Evolutionary conservation across 1,284 basidiomycete genomes (phyloP).

Genomic region (Cutaneotrichosporon spelunceum): DNA sequence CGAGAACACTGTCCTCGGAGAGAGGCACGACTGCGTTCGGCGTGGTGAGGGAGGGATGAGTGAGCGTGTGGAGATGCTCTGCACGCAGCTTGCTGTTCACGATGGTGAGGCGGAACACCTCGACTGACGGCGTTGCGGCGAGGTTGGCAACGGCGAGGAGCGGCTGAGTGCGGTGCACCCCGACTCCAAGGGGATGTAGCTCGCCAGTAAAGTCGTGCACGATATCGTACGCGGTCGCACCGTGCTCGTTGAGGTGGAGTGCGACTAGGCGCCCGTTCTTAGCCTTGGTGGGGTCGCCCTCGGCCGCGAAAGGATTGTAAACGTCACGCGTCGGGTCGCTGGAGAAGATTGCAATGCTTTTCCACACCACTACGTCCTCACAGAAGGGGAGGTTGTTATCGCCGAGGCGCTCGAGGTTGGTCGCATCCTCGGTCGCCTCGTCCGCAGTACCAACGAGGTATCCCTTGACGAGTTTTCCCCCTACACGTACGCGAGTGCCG

Average conservation of each 20-base stretch:
- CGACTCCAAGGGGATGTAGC: constrained; percentile 16
- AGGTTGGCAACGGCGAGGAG: constrained; percentile 16
- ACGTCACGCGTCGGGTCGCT: constrained; percentile 11
- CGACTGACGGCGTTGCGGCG: constrained; percentile 7
- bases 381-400: not conserved
- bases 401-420: not conserved
- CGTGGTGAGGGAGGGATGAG: not conserved
- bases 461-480: not conserved
- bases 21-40: constrained; percentile 18
- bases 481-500: not conserved
- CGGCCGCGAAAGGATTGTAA: constrained; percentile 10
- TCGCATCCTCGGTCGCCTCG: not conserved
- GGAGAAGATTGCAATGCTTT: constrained; percentile 9
- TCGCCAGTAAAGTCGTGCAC: not conserved
- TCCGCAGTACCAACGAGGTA: not conserved
- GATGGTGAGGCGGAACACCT: constrained; percentile 10
- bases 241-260: constrained; percentile 1
- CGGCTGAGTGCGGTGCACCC: not conserved
- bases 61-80: not conserved
- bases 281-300: not conserved
- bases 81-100: not conserved
- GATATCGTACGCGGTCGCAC: not conserved
- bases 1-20: constrained; percentile 11
- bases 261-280: not conserved
- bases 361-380: constrained; percentile 14